Percentiles rank a stretch among this genome's conserved stretches.
These are phyloP conservation scores for Curvularia spicifera DNA, from an alignment of 2,329 filamentous ascomycete species.

Conservation along the genomic window DNA sequence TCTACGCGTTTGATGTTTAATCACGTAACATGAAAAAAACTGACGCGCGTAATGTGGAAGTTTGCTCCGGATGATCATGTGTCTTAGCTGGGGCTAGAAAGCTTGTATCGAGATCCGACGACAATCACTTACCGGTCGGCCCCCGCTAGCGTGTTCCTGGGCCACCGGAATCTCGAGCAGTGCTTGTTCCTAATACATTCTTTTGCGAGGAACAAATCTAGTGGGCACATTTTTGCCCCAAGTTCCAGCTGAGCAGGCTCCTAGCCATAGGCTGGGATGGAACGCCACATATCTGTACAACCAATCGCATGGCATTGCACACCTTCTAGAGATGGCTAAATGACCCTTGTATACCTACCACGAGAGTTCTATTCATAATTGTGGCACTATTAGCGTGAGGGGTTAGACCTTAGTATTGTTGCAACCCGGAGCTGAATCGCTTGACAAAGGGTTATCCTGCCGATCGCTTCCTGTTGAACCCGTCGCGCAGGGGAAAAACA, in stretches of 20 bases:
- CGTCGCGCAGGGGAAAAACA: constrained; percentile 2
- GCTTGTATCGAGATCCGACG: neutral
- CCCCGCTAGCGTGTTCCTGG: neutral
- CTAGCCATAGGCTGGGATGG: neutral
- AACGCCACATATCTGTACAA: neutral
- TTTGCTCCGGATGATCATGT: neutral
- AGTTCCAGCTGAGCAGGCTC: constrained; percentile 1
- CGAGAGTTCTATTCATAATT: neutral
- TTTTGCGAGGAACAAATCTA: constrained; percentile 2
- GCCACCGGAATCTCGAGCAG: neutral
- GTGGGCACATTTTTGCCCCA: constrained; percentile 4
- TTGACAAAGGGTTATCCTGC: constrained; percentile 3
- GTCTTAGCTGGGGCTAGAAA: neutral
- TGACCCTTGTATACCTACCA: neutral
- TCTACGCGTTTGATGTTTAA: neutral
- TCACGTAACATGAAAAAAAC: neutral
- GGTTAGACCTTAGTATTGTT: constrained; percentile 1
- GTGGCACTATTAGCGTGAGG: neutral
- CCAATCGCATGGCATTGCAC: neutral
- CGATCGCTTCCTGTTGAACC: constrained; percentile 5
- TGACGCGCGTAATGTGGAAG: neutral
- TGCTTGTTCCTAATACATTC: constrained; percentile 5
- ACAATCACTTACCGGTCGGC: neutral
- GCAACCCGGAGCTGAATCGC: constrained; percentile 1
- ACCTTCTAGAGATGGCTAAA: neutral